Percentiles rank a stretch among this genome's conserved stretches.
Evolutionary conservation across 129 eudicot genomes (phyloP).

Genomic region (Saussurea involucrata): DNA sequence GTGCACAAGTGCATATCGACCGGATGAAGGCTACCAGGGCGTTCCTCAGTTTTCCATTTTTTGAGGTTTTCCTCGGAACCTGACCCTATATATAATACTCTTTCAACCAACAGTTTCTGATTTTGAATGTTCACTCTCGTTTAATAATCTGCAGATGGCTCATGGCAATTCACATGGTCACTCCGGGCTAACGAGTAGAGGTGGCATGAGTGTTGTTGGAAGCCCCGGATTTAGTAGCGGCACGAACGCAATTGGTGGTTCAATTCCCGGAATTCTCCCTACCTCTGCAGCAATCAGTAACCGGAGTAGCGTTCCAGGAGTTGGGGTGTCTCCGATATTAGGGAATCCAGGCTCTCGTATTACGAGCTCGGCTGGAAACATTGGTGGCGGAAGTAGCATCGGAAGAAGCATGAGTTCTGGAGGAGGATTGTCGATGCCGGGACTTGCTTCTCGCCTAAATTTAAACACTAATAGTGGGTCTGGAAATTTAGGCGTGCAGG

Average conservation of each 20-base stretch:
- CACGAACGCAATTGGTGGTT: constrained; percentile 75
- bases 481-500: constrained; percentile 74
- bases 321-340: constrained; percentile 70
- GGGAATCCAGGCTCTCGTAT: constrained; percentile 79
- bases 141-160: constrained; percentile 51
- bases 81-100: background rate
- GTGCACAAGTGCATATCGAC: no score
- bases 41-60: no score
- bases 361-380: constrained; percentile 67
- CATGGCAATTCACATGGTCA: constrained; percentile 76
- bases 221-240: constrained; percentile 69
- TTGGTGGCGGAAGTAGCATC: constrained; percentile 72
- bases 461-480: constrained; percentile 64
- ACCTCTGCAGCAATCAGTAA: constrained; percentile 80
- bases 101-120: background rate
- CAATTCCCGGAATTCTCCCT: constrained; percentile 85
- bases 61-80: no score
- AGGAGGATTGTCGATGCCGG: constrained; percentile 82
- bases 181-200: constrained; percentile 79
- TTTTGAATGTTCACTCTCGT: background rate
- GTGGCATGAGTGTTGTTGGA: constrained; percentile 87
- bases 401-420: constrained; percentile 84
- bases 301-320: constrained; percentile 68
- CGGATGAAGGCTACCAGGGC: no score
- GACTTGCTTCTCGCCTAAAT: constrained; percentile 79